Base-by-base conservation (phyloP, 805 yeast genomes). In the Kodamaea restingae region DNA sequence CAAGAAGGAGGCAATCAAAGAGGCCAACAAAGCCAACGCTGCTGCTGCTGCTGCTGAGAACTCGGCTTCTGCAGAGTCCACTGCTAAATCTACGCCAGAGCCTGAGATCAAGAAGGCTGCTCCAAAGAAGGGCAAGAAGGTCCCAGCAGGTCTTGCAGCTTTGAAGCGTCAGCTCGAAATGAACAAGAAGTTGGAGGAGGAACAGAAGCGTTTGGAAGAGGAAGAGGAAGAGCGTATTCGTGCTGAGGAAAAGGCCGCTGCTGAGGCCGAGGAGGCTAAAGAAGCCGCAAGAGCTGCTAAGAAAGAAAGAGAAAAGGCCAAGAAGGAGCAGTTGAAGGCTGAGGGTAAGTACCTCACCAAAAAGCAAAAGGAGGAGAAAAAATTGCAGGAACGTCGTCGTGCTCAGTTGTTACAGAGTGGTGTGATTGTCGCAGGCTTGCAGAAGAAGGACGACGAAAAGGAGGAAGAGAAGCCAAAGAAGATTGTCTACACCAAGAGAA, bases 281-380 rank as follows among this genome's bases (percentile, higher is more conserved):
- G 90, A 77, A 50, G 80, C 76, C 27, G 77, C 73, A 40, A 71
- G 65, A 51, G 74, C 67, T 28, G 73, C 71, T 9, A 91, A 85
- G 76, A 87, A 81, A 55, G 98, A 93, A 64, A 85, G 79, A 60
- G 97, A 91, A 55, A 84, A 76, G 65, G 75, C 76, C 43, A 88
- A 84, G 72, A 83, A 78, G 50, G 98, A 93, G 55, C 91, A 87
- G 67, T 78, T 93, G 61, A 87, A 86, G 67, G 93, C 96, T 25
- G 97, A 91, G 66, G 99, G 99, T 56, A 93, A 93, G 60, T 80
- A 82, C 40, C 68, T 93, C 58, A 85, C 96, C 43, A 93, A 87
- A 71, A 91, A 90, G 60, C 98, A 93, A 73, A 88, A 85, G 66
- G 96, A 88, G 63, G 95, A 88, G 60, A 85, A 86, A 68, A 86